phyloP scores from a whole-genome alignment of 192 early-diverging fungal species.

The Podila epicladia region DNA sequence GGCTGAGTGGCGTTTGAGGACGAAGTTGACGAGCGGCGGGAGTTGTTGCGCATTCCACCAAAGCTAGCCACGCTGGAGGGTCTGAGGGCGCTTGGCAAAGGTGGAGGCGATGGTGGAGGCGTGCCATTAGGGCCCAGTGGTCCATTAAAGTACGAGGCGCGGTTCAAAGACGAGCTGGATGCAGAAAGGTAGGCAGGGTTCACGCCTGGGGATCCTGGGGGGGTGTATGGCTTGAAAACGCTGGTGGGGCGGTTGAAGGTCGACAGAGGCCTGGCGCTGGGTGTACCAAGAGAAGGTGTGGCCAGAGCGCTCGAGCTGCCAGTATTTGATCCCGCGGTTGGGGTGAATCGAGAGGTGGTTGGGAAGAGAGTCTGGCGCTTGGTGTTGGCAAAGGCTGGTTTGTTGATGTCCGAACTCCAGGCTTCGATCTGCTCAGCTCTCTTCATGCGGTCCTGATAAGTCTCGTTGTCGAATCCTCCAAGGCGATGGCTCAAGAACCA shows the following conservation, averaged over 20 bases:
- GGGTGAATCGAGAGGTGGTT: constrained; percentile 40
- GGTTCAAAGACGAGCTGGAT: constrained; percentile 28
- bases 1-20: constrained; percentile 34
- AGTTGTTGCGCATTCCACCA: constrained; percentile 45
- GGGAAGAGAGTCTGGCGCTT: constrained; percentile 46
- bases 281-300: constrained; percentile 17
- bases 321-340: constrained; percentile 52
- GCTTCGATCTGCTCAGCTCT: constrained; percentile 78
- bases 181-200: constrained; percentile 34
- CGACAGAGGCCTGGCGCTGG: constrained; percentile 27
- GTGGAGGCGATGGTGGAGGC: constrained; percentile 44
- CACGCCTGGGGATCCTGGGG: constrained; percentile 35
- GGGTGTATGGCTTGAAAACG: constrained; percentile 46
- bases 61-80: constrained; percentile 44
- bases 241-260: constrained; percentile 48
- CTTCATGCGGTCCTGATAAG: constrained; percentile 74
- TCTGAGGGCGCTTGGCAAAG: constrained; percentile 15
- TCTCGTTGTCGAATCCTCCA: constrained; percentile 73
- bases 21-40: constrained; percentile 56
- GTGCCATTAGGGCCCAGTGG: constrained; percentile 24
- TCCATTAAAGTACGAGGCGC: constrained; percentile 29
- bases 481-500: constrained; percentile 84
- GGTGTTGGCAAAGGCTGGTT: constrained; percentile 52
- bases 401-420: constrained; percentile 79
- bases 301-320: constrained; percentile 16